These are phyloP conservation scores for Thelonectria olida DNA, from an alignment of 2,329 filamentous ascomycete species.

Conservation along the genomic window DNA sequence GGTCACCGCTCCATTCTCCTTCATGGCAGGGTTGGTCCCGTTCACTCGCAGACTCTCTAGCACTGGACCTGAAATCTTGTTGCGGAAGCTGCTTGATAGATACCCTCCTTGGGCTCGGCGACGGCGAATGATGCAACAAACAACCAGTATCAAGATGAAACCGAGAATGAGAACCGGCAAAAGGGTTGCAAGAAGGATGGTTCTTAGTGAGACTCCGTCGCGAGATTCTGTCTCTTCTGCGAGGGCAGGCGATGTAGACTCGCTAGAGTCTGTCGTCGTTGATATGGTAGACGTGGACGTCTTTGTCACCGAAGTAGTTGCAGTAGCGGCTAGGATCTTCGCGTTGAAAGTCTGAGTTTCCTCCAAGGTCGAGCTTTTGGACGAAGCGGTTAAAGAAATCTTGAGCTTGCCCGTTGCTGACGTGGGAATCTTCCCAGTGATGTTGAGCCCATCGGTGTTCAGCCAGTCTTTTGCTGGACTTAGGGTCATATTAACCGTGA, in stretches of 20 bases:
- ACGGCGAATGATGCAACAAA: slow-evolving; percentile 47
- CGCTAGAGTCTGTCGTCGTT: slow-evolving; percentile 34
- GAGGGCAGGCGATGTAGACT: slow-evolving; percentile 26
- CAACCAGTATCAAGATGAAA: slow-evolving; percentile 44
- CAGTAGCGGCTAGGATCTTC: slow-evolving; percentile 43
- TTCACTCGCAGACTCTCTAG: slow-evolving; percentile 40
- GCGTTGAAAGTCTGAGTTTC: slow-evolving; percentile 52
- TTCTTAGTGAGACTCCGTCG: slow-evolving; percentile 42
- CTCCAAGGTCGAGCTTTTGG: slow-evolving; percentile 43
- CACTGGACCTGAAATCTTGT: slow-evolving; percentile 46
- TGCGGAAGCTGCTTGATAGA: slow-evolving; percentile 41
- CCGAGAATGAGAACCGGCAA: slow-evolving; percentile 52
- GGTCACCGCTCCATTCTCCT: slow-evolving; percentile 20
- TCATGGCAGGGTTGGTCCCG: slow-evolving; percentile 36
- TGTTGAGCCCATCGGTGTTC: slow-evolving; percentile 46
- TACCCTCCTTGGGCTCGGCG: slow-evolving; percentile 41
- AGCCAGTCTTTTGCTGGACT: slow-evolving; percentile 55
- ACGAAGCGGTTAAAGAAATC: slow-evolving; percentile 45
- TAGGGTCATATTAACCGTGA: slow-evolving; percentile 48
- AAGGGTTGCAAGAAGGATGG: slow-evolving; percentile 55
- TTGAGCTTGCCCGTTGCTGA: slow-evolving; percentile 44
- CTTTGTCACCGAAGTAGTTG: slow-evolving; percentile 27
- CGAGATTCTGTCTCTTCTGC: slow-evolving; percentile 19
- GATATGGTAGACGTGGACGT: slow-evolving; percentile 36
- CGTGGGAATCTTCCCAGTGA: slow-evolving; percentile 54